Evolutionary conservation across 2,329 filamentous ascomycete species (phyloP).

Genomic region (Hymenoscyphus scutula): DNA sequence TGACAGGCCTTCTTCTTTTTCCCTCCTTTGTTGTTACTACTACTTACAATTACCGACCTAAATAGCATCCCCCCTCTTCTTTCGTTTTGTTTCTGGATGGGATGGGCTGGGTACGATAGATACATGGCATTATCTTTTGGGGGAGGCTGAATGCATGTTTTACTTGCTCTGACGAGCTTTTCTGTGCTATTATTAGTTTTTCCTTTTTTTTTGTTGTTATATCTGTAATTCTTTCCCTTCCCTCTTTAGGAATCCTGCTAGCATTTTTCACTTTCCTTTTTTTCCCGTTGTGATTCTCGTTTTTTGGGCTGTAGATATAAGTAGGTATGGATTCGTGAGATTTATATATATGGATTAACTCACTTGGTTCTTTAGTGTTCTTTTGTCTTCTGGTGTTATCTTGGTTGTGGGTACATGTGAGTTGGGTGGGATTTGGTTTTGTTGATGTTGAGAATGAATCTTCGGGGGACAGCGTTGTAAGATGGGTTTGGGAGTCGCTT

Average conservation of each 20-base stretch:
- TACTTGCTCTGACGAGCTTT: neutral
- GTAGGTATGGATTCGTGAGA: too few relatives aligned
- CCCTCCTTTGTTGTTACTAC: neutral
- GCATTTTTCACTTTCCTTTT: neutral
- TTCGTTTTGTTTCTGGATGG: neutral
- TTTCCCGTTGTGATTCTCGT: neutral
- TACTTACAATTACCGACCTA: neutral
- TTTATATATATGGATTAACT: too few relatives aligned
- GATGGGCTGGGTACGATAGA: slow-evolving; percentile 4
- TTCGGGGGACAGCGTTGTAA: too few relatives aligned
- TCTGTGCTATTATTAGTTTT: neutral
- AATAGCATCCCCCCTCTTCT: neutral
- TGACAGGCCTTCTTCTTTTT: neutral
- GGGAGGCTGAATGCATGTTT: neutral
- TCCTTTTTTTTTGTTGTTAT: neutral
- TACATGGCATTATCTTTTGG: neutral
- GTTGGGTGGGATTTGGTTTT: too few relatives aligned
- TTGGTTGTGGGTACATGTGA: too few relatives aligned
- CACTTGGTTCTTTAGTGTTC: too few relatives aligned
- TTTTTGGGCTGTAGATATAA: too few relatives aligned
- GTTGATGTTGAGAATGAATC: too few relatives aligned
- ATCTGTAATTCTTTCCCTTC: neutral
- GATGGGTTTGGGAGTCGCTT: too few relatives aligned
- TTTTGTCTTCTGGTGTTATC: too few relatives aligned
- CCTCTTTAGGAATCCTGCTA: neutral